phyloP scores from a whole-genome alignment of 2,329 filamentous ascomycete genomes.

The Cordyceps militaris region DNA sequence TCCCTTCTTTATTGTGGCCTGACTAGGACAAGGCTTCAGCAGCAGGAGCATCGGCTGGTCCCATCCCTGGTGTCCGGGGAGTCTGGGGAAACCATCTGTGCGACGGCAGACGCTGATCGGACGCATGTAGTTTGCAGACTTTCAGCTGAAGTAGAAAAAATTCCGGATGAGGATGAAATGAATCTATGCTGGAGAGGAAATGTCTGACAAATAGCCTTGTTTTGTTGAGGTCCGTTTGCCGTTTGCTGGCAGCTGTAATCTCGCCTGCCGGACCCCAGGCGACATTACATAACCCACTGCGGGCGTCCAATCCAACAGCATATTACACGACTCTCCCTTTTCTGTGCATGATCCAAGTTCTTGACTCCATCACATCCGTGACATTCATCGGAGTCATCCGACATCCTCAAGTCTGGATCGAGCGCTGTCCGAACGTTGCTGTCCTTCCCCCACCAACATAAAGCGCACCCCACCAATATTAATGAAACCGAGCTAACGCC shows the following conservation, averaged over 20 bases:
- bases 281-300: slow-evolving; percentile 1
- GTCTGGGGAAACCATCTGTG: neutral
- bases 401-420: neutral
- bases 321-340: neutral
- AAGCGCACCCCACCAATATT: neutral
- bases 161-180: neutral
- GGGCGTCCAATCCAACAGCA: neutral
- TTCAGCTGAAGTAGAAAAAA: neutral
- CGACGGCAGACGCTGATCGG: neutral
- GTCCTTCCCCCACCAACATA: neutral
- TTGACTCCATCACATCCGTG: no score
- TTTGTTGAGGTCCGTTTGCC: neutral
- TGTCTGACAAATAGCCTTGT: neutral
- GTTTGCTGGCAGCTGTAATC: neutral
- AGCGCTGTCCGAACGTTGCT: neutral
- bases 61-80: neutral
- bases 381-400: neutral
- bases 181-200: neutral
- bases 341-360: neutral
- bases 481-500: neutral
- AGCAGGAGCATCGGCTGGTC: neutral
- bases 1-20: neutral
- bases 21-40: neutral
- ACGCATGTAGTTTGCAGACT: no score
- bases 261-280: neutral